Evolutionary conservation across 768 basidiomycete genomes (phyloP).

Genomic region (Tubosaeta sp.): DNA sequence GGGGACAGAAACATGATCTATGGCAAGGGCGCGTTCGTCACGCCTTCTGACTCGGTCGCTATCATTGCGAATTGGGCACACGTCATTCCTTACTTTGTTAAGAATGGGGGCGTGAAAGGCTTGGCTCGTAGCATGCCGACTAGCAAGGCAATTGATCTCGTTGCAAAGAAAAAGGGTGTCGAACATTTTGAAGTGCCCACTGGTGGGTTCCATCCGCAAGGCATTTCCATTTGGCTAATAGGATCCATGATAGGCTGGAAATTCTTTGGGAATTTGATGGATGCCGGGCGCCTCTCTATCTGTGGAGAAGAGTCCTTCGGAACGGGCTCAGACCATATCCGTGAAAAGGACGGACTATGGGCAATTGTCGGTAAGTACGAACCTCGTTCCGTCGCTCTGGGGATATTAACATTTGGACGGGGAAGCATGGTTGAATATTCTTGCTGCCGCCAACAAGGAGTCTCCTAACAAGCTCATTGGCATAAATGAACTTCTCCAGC

Average conservation of each 20-base stretch:
- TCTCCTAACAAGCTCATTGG: constrained; percentile 74
- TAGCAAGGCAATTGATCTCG: constrained; percentile 92
- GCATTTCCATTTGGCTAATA: background rate
- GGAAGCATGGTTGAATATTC: constrained; percentile 94
- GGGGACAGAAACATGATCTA: constrained; percentile 99
- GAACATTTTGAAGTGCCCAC: constrained; percentile 97
- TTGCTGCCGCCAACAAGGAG: constrained; percentile 80
- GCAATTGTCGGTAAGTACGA: constrained; percentile 77
- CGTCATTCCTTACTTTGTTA: constrained; percentile 81
- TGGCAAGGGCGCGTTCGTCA: constrained; percentile 96
- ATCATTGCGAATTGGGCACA: constrained; percentile 98
- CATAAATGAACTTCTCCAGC: constrained; percentile 86
- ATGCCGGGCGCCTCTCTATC: constrained; percentile 94
- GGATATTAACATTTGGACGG: background rate
- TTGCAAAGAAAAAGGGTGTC: constrained; percentile 89
- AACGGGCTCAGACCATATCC: constrained; percentile 99
- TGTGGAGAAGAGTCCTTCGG: constrained; percentile 99
- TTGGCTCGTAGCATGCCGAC: constrained; percentile 98
- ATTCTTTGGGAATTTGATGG: constrained; percentile 99
- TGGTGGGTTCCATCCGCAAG: constrained; percentile 42
- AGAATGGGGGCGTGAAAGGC: constrained; percentile 85
- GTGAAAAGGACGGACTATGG: constrained; percentile 99
- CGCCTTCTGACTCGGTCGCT: constrained; percentile 95
- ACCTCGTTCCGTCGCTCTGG: constrained; percentile 2
- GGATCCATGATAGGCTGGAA: constrained; percentile 74